These are phyloP conservation scores for Podospora didyma DNA, from an alignment of 495 filamentous ascomycete genomes.

Conservation along the genomic window DNA sequence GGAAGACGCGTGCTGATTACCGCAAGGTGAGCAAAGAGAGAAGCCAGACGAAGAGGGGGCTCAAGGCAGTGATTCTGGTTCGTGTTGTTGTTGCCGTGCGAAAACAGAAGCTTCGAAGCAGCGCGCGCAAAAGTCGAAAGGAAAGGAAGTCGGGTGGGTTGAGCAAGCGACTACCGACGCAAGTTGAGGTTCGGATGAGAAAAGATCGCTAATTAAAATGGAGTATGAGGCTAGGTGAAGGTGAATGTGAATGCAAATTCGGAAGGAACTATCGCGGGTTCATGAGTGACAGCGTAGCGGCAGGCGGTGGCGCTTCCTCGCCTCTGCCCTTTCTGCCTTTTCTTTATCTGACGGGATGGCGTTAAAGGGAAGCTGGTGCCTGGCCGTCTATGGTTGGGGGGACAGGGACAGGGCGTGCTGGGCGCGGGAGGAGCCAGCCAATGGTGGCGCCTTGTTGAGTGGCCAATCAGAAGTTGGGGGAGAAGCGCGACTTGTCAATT, in stretches of 20 bases:
- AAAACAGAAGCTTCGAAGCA: background rate
- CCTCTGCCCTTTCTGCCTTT: background rate
- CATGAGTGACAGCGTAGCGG: background rate
- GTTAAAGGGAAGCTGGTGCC: background rate
- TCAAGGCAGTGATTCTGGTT: background rate
- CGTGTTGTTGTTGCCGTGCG: background rate
- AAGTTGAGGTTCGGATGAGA: no score
- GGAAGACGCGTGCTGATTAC: background rate
- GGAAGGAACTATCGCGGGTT: background rate
- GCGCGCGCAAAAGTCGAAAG: background rate
- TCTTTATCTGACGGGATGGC: constrained; percentile 1
- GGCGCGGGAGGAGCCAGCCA: no score
- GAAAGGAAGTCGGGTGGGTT: background rate
- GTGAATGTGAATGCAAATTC: no score
- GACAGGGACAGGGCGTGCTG: no score
- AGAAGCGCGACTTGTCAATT: no score
- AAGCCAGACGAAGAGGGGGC: no score
- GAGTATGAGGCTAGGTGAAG: no score
- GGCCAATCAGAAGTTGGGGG: no score
- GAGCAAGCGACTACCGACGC: no score
- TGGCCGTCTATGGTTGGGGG: background rate
- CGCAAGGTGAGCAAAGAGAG: no score
- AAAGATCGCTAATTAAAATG: no score
- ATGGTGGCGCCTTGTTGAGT: no score
- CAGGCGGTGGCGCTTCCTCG: background rate